A percentile compares a stretch with the other conserved stretches of the same genome.
These are phyloP conservation scores for Biscutella laevigata DNA, from an alignment of 441 rosid species.

Conservation along the genomic window DNA sequence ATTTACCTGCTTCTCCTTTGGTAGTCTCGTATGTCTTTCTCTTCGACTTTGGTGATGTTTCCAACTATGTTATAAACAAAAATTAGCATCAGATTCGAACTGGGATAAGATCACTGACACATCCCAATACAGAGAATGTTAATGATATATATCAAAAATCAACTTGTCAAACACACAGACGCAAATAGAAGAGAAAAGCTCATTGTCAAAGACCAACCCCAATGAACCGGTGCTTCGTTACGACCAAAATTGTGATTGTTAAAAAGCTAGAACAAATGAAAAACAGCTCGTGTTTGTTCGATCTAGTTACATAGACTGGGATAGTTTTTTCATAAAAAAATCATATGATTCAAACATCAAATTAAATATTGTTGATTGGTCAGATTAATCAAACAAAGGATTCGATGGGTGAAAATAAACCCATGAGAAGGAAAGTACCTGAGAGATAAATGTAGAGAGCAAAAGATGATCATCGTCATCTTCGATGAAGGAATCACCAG, in stretches of 20 bases:
- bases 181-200: too few relatives aligned
- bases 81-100: neutral
- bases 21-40: neutral
- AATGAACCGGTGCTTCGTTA: neutral
- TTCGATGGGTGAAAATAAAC: neutral
- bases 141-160: neutral
- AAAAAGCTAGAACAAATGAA: neutral
- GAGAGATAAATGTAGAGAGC: conserved; percentile 21
- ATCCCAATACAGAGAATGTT: neutral
- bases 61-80: conserved; percentile 16
- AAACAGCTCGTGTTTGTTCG: neutral
- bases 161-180: too few relatives aligned
- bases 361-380: neutral
- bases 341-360: neutral
- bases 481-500: conserved; percentile 23
- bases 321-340: too few relatives aligned
- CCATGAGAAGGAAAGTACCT: conserved; percentile 15
- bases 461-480: conserved; percentile 26
- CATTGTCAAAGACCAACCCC: too few relatives aligned
- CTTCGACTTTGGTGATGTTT: neutral
- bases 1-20: conserved; percentile 3
- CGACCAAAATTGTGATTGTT: neutral
- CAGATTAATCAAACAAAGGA: neutral
- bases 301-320: too few relatives aligned
- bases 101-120: neutral